A percentile compares a stretch with the other conserved stretches of the same genome.
Conservation (phyloP, 768 basidiomycete genomes). For the Suillus occidentalis region DNA sequence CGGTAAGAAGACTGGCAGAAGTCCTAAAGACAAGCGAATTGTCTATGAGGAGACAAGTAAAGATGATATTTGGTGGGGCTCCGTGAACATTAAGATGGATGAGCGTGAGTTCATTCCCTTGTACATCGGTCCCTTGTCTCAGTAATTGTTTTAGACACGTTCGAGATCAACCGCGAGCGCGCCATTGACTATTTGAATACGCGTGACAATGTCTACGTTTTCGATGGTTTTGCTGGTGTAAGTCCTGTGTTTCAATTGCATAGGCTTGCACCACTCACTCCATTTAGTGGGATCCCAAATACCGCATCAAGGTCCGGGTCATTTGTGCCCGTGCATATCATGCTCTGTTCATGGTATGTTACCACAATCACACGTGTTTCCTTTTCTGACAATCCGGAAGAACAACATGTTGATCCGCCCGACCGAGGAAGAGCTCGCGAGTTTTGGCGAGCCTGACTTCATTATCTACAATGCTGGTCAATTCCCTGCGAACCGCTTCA, state of each 20-base stretch:
- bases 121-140: not conserved
- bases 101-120: slow-evolving; percentile 60
- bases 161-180: slow-evolving; percentile 98
- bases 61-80: slow-evolving; percentile 99
- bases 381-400: slow-evolving; percentile 38
- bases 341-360: slow-evolving; percentile 93
- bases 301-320: slow-evolving; percentile 99
- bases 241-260: slow-evolving; percentile 23
- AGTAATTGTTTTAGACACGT: slow-evolving; percentile 66
- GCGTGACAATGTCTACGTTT: slow-evolving; percentile 96
- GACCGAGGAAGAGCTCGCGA: slow-evolving; percentile 87
- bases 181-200: slow-evolving; percentile 99
- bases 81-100: slow-evolving; percentile 99
- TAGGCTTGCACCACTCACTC: slow-evolving; percentile 2
- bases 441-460: slow-evolving; percentile 98
- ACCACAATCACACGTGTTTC: slow-evolving; percentile 9
- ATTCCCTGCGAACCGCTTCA: slow-evolving; percentile 99
- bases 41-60: slow-evolving; percentile 96
- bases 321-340: slow-evolving; percentile 99
- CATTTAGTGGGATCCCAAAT: slow-evolving; percentile 91
- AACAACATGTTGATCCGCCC: slow-evolving; percentile 99
- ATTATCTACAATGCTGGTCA: slow-evolving; percentile 99
- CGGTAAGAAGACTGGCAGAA: slow-evolving; percentile 97
- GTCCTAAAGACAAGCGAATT: slow-evolving; percentile 99
- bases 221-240: slow-evolving; percentile 92